Evolutionary conservation across 1,284 basidiomycete species (phyloP).

Genomic region (Sporisorium scitamineum): DNA sequence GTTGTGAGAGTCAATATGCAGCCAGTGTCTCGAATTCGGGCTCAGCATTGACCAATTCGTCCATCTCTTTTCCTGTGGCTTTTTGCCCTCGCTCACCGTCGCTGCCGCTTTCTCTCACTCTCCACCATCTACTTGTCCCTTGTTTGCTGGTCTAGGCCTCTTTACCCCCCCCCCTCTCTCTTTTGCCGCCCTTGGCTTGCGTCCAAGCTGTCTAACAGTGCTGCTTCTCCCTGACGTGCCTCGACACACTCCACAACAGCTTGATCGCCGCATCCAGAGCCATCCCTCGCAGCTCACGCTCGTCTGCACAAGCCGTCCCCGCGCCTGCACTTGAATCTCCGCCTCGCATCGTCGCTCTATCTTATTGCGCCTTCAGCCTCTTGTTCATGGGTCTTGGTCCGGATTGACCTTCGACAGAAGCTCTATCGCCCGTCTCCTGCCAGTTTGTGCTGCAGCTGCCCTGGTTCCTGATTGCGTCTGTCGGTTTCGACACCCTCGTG

Average conservation of each 20-base stretch:
- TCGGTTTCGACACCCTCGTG: neutral
- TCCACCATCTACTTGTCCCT: neutral
- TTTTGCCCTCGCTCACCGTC: neutral
- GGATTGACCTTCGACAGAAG: no score
- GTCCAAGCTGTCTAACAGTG: neutral
- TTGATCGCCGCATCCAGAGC: neutral
- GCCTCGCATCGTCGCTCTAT: neutral
- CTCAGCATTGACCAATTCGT: no score
- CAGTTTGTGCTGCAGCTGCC: neutral
- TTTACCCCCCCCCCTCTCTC: no score
- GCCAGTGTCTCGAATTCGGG: slow-evolving; percentile 5
- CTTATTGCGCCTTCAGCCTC: slow-evolving; percentile 1
- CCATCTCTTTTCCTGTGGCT: neutral
- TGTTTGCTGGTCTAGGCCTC: neutral
- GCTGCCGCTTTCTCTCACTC: neutral
- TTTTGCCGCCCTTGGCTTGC: neutral
- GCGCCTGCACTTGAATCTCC: slow-evolving; percentile 29
- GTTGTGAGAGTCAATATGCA: no score
- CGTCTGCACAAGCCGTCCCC: slow-evolving; percentile 14
- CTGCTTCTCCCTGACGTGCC: neutral
- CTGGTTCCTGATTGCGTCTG: slow-evolving; percentile 1
- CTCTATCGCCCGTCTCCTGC: no score
- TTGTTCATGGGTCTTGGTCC: neutral
- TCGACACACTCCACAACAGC: neutral
- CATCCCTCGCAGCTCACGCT: neutral